Percentiles rank a stretch among this genome's conserved stretches.
These are phyloP conservation scores for Entoloma clypeatum DNA, from an alignment of 1,284 basidiomycete species.

Conservation along the genomic window DNA sequence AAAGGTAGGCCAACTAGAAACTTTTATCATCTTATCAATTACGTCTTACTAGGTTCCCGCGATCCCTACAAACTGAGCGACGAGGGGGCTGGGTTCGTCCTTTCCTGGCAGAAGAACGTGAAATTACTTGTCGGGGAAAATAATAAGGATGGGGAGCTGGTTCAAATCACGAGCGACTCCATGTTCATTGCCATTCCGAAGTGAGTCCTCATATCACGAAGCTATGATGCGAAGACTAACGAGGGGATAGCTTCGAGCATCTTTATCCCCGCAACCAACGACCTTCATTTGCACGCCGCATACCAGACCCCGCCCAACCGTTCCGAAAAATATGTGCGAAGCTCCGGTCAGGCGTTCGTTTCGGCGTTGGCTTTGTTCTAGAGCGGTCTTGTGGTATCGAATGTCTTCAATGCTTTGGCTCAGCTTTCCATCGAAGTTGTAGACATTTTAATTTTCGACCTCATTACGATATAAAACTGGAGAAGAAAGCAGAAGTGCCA, in stretches of 20 bases:
- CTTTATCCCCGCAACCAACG: constrained; percentile 18
- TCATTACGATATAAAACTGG: constrained; percentile 78
- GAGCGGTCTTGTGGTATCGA: constrained; percentile 84
- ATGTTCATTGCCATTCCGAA: constrained; percentile 83
- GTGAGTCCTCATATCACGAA: constrained; percentile 40
- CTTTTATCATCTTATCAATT: constrained; percentile 15
- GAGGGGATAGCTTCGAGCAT: constrained; percentile 22
- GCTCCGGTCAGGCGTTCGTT: constrained; percentile 85
- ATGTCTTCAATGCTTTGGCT: constrained; percentile 63
- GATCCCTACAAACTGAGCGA: constrained; percentile 78
- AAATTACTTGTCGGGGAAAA: constrained; percentile 70
- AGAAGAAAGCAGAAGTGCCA: constrained; percentile 44
- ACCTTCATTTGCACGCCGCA: constrained; percentile 11
- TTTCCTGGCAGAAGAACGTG: constrained; percentile 82
- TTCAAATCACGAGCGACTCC: constrained; percentile 82
- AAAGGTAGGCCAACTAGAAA: constrained; percentile 57
- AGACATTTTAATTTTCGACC: constrained; percentile 80
- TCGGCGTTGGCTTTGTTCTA: constrained; percentile 82
- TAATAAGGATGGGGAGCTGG: constrained; percentile 75
- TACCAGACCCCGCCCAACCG: constrained; percentile 20
- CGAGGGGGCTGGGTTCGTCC: constrained; percentile 85
- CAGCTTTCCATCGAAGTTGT: constrained; percentile 75
- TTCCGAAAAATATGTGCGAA: constrained; percentile 72
- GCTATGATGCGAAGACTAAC: constrained; percentile 2
- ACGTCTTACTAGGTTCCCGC: constrained; percentile 60